Evolutionary conservation across 2,329 filamentous ascomycete genomes (phyloP).

Genomic region (Mycosphaerella sp.): DNA sequence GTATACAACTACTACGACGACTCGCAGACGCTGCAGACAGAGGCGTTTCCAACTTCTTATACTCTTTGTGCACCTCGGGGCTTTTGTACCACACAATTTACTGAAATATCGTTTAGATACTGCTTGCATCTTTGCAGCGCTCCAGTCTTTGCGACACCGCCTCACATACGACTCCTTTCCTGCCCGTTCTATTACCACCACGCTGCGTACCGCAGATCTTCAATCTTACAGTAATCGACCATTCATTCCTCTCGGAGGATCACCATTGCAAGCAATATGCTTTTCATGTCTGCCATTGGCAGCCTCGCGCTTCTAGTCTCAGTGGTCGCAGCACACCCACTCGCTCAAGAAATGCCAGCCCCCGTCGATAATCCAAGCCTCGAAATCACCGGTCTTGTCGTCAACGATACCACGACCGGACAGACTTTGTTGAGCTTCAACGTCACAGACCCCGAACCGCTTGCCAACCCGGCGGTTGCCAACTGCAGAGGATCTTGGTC

Average conservation of each 20-base stretch:
- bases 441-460: constrained; percentile 29
- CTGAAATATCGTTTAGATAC: background rate
- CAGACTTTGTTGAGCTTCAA: constrained; percentile 27
- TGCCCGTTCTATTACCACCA: background rate
- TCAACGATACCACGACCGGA: constrained; percentile 16
- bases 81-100: background rate
- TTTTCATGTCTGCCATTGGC: constrained; percentile 1
- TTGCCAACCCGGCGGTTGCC: constrained; percentile 22
- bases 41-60: background rate
- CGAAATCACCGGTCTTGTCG: constrained; percentile 20
- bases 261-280: constrained; percentile 2
- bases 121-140: background rate
- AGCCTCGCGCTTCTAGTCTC: constrained; percentile 5
- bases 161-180: background rate
- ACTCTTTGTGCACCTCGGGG: background rate
- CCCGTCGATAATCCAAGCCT: constrained; percentile 16
- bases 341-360: constrained; percentile 1
- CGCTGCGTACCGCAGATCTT: background rate
- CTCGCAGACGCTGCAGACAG: background rate
- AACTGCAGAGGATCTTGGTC: constrained; percentile 26
- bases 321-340: constrained; percentile 4
- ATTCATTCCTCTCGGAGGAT: background rate
- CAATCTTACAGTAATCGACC: background rate
- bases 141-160: background rate
- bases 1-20: background rate